Percentiles rank a stretch among this genome's conserved stretches.
These are phyloP conservation scores for Mycena alexandri DNA, from an alignment of 768 basidiomycete species.

Conservation along the genomic window DNA sequence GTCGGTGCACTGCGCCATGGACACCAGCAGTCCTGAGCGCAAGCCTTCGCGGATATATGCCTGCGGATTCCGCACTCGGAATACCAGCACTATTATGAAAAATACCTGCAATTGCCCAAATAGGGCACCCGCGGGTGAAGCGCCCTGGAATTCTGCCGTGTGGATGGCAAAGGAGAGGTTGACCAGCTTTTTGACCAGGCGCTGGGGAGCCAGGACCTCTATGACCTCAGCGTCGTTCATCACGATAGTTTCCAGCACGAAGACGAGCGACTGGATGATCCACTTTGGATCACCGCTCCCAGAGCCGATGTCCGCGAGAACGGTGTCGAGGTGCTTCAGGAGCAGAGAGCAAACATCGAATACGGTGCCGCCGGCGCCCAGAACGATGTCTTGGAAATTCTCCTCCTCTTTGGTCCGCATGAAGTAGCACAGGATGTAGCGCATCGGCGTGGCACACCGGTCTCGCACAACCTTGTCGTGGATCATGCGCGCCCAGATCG, in stretches of 20 bases:
- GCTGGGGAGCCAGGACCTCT: not conserved
- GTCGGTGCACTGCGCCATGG: not conserved
- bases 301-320: not conserved
- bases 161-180: not conserved
- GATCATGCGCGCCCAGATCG: not conserved
- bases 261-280: not conserved
- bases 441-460: not conserved
- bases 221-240: not conserved
- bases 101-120: not conserved
- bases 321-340: not conserved
- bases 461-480: not conserved
- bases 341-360: not conserved
- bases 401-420: not conserved
- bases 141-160: not conserved
- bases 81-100: not conserved
- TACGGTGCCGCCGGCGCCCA: not conserved
- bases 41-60: not conserved
- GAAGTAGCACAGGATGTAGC: not conserved
- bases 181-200: not conserved
- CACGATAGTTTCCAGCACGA: not conserved
- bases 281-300: not conserved
- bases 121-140: not conserved
- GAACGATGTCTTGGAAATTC: not conserved
- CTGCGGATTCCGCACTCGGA: not conserved
- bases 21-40: not conserved